Conservation (phyloP, 2,329 filamentous ascomycete genomes). For the Clarireedia paspali region DNA sequence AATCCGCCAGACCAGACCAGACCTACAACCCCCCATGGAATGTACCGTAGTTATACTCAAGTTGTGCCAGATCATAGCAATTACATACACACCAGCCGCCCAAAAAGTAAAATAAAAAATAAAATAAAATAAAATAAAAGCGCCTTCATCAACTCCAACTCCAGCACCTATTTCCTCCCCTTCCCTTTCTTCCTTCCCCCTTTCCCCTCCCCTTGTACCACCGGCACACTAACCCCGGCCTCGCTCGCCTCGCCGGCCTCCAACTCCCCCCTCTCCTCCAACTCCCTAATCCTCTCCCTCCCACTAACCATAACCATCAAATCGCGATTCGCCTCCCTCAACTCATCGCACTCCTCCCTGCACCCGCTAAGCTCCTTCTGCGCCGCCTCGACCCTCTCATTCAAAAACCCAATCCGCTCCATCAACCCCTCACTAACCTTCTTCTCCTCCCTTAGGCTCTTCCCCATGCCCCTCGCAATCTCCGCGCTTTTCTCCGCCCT, state of each 20-base stretch:
- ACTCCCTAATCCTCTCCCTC: conserved; percentile 65
- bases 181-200: conserved; percentile 20
- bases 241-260: conserved; percentile 67
- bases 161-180: conserved; percentile 14
- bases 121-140: neutral
- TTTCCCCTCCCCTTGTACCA: conserved; percentile 20
- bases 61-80: too few species aligned
- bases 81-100: too few species aligned
- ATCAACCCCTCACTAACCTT: conserved; percentile 73
- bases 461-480: conserved; percentile 67
- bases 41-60: too few species aligned
- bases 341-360: conserved; percentile 76
- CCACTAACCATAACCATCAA: conserved; percentile 81
- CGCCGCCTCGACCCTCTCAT: conserved; percentile 51
- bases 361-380: conserved; percentile 63
- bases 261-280: conserved; percentile 52
- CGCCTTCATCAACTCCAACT: too few species aligned
- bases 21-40: too few species aligned
- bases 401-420: conserved; percentile 70
- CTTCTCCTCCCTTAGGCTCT: conserved; percentile 80
- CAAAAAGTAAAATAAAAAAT: neutral
- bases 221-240: conserved; percentile 59
- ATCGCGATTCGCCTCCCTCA: conserved; percentile 83
- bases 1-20: too few species aligned
- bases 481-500: conserved; percentile 66